Percentiles rank a stretch among this genome's conserved stretches.
Conservation (phyloP, 306 rosid genomes). For the Quercus engelmannii region DNA sequence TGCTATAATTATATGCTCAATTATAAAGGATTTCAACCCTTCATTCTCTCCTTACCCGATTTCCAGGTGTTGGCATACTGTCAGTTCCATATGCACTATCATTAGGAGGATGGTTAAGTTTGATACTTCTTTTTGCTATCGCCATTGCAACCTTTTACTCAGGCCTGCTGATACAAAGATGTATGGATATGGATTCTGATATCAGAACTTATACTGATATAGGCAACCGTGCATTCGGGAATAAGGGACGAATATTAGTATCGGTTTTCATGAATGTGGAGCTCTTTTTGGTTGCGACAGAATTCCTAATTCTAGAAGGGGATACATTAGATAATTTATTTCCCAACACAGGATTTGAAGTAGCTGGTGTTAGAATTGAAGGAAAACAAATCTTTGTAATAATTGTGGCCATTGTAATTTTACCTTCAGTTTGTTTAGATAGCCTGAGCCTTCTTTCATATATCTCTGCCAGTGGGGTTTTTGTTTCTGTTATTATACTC, state of each 20-base stretch:
- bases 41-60: neutral
- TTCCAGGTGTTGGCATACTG: conserved; percentile 75
- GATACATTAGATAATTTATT: conserved; percentile 64
- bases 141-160: conserved; percentile 40
- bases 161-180: conserved; percentile 50
- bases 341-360: conserved; percentile 30
- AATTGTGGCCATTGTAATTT: conserved; percentile 47
- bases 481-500: conserved; percentile 58
- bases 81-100: conserved; percentile 87
- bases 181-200: conserved; percentile 43
- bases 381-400: conserved; percentile 51
- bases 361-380: conserved; percentile 37
- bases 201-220: conserved; percentile 44
- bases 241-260: conserved; percentile 30
- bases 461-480: conserved; percentile 77
- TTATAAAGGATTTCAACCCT: neutral
- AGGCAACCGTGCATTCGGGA: conserved; percentile 50
- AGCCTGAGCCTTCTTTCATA: conserved; percentile 67
- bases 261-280: conserved; percentile 54
- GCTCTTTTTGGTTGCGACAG: conserved; percentile 71
- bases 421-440: conserved; percentile 79
- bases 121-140: conserved; percentile 29
- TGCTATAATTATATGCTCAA: too few species aligned
- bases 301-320: conserved; percentile 77
- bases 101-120: conserved; percentile 68